Evolutionary conservation across 2,329 filamentous ascomycete species (phyloP), one percentile per base, ranked within the genome.

Genomic region (Stromatinia cepivora): DNA sequence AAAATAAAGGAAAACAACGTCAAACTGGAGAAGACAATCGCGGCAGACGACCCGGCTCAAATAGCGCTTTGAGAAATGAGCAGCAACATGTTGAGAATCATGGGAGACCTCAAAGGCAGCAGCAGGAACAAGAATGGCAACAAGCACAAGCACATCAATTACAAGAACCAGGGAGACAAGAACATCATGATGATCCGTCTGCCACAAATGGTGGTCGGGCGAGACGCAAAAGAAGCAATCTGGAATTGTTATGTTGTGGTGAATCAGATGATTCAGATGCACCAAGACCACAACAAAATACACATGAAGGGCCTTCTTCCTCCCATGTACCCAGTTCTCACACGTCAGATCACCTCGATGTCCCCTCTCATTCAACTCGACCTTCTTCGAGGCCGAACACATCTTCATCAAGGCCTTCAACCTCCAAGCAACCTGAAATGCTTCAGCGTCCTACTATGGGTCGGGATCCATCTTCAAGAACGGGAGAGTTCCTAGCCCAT

Each of bases 401-500:
- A 13, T 70, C n/a, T 71, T 69, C 63, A 39, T 34, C 58, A 45
- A 69, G 64, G 45, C 45, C 54, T 17, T 25, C 69, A 36, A 31
- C 69, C 15, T 50, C 65, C 70, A 66, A 62, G 25, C 59, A 42
- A 6, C 64, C 70, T 28, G 66, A 73, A 71, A 73, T 69, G 66
- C 67, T 69, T 39, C 59, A 69, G n/a, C 74, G 72, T 67, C 79
- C 74, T 50, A 66, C 70, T 11, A 72, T 76, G 42, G 66, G 63
- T 53, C 75, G 72, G 53, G 77, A 76, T 71, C 76, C 75, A 36
- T 75, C 75, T 42, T 79, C 77, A 20, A 62, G 72, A 67, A 79
- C 82, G 0, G 80, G 79, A 4, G 80, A 83, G 53, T 82, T 90
- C 53, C 81, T 92, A 2, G 86, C 87, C 4, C 84, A 93, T 71